Base-by-base conservation (phyloP, 441 rosid genomes). In the Gossypium gossypioides region DNA sequence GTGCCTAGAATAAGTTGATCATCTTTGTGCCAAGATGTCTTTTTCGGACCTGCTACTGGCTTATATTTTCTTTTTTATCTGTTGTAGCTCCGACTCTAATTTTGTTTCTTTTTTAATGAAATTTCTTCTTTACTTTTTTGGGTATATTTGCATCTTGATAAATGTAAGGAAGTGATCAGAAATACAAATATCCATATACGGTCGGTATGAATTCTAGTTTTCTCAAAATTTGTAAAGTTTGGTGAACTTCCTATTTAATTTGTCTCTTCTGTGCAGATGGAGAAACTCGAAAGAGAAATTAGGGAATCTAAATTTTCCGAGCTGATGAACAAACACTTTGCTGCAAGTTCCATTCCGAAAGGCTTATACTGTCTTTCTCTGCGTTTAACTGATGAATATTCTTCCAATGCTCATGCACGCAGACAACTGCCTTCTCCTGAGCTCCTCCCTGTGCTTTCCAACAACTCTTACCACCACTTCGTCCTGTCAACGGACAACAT, bases 401-500 rank as follows among this genome's bases (percentile, higher is more conserved):
- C 99, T 73, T 91, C 98, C 50, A 96, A 96, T 84, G 97, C 99
- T 76, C 96, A 90, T 67, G 99, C 99, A 69, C 98, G 99, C 74
- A 89, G 86, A 83, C 98, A 96, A 65, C 86, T 96, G 63, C 99
- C 99, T 79, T 91, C 97, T 46, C 98, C 98, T 13, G 99, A 96
- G 83, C 77, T 85, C 52, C 99, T 96, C 78, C 99, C 98, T 72
- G 61, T 89, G 75, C 96, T 96, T 60, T 89, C 98, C 46, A 91
- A 96, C 79, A 96, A 88, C 79, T 85, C 96, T 73, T 85, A 80
- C 83, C 90, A 90, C 86, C 99, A 92, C 81, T 96, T 91, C 62
- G 73, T 92, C 69, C 80, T 96, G 77, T 71, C 99, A 55, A 96
- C 98, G 10, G 99, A 96, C 81, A 96, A 96, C 78, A 90, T 96